Percentiles rank a stretch among this genome's conserved stretches.
Evolutionary conservation across 2,329 filamentous ascomycete species (phyloP).

Genomic region (Colletotrichum sp.): DNA sequence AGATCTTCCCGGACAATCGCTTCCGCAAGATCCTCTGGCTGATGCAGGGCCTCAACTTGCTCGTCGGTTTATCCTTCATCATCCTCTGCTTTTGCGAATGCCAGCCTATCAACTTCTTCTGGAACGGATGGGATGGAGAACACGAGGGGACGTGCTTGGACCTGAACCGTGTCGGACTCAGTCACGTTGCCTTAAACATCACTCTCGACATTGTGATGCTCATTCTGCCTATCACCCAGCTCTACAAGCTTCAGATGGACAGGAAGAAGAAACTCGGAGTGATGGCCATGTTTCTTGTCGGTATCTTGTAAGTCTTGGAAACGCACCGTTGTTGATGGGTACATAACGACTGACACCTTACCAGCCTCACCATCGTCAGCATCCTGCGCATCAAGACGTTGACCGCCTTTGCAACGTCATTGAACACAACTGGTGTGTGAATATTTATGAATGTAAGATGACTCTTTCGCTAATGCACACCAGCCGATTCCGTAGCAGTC

Average conservation of each 20-base stretch:
- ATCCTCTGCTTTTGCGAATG: not conserved
- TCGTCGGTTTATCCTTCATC: not conserved
- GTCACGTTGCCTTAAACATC: not conserved
- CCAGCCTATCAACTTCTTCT: not conserved
- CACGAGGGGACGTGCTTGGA: not conserved
- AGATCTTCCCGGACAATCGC: not conserved
- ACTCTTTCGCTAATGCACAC: not conserved
- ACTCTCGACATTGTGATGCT: not conserved
- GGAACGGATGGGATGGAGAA: not conserved
- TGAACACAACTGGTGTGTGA: not conserved
- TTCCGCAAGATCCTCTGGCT: not conserved
- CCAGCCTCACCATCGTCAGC: conserved; percentile 6
- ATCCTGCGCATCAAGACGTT: not conserved
- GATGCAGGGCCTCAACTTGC: not conserved
- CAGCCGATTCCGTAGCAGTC: conserved; percentile 34
- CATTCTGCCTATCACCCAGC: conserved; percentile 39
- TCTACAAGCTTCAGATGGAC: conserved; percentile 34
- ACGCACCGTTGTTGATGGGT: too few relatives aligned
- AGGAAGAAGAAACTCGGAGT: conserved; percentile 41
- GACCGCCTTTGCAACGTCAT: not conserved
- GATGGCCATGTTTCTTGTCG: conserved; percentile 38
- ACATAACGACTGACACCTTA: not conserved
- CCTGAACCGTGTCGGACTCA: not conserved
- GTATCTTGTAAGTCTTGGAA: conserved; percentile 42
- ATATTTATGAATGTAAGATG: not conserved